Conservation (phyloP, 2,329 filamentous ascomycete genomes). For the Colletotrichum brevisporum region DNA sequence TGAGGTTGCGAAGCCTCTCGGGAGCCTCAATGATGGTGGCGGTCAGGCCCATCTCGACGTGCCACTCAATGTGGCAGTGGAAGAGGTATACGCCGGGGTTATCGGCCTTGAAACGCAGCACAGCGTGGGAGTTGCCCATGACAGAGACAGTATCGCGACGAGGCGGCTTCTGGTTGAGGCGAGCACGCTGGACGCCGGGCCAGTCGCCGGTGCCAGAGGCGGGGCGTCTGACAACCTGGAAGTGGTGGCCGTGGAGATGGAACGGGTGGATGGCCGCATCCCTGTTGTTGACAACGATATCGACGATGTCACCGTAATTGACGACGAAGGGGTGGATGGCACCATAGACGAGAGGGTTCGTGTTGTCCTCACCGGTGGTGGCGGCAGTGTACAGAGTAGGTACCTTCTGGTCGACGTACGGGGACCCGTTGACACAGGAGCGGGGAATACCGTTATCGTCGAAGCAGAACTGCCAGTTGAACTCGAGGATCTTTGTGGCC, state of each 20-base stretch:
- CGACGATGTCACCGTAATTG: constrained; percentile 55
- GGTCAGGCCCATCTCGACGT: constrained; percentile 71
- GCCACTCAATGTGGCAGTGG: constrained; percentile 75
- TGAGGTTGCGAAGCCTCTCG: constrained; percentile 66
- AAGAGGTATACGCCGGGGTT: constrained; percentile 70
- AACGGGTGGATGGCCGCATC: constrained; percentile 64
- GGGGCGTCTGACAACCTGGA: constrained; percentile 64
- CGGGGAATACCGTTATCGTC: constrained; percentile 75
- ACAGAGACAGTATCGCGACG: constrained; percentile 56
- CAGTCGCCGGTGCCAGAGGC: constrained; percentile 53
- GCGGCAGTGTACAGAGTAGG: constrained; percentile 81
- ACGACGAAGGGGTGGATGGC: constrained; percentile 58
- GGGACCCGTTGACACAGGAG: constrained; percentile 74
- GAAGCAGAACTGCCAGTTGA: constrained; percentile 71
- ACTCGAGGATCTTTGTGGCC: constrained; percentile 68
- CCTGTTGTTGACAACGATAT: constrained; percentile 66
- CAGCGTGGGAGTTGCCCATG: constrained; percentile 59
- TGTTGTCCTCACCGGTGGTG: constrained; percentile 63
- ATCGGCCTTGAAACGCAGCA: constrained; percentile 65
- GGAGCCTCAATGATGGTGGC: constrained; percentile 70
- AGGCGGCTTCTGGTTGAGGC: constrained; percentile 48
- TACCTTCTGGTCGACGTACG: constrained; percentile 77
- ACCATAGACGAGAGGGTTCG: constrained; percentile 58
- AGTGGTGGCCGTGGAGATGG: constrained; percentile 69
- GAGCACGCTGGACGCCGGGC: constrained; percentile 47